Base-by-base conservation (phyloP, 306 rosid genomes). In the Lathyrus oleraceus region DNA sequence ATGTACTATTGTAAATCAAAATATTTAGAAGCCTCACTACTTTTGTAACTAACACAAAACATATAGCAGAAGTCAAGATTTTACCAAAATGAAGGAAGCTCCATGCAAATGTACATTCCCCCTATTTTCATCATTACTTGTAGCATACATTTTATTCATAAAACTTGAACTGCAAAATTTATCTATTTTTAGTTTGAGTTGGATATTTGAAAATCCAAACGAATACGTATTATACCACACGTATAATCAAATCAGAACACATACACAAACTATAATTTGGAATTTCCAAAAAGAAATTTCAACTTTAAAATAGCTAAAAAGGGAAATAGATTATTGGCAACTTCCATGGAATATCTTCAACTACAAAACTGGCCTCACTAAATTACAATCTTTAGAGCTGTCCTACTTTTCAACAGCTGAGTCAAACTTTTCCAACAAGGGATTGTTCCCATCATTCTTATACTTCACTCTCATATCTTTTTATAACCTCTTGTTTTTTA, bases 101-200 rank as follows among this genome's bases (percentile, higher is more conserved):
- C 65, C 78, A 44, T 15, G 35, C 4, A 67, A 61, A 48, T 3
- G 49, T 17, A 61, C 14, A 49, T 53, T 62, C 20, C 65, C 44
- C 38, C 43, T 45, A 27, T 11, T 62, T 65, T 8, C 44, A 44
- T 71, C 70, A 25, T 43, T 48, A 42, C 32, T 43, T 69, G 68
- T 39, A 30, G 47, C 27, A 63, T 59, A 30, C 30, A 64, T 42
- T 13, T 56, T 45, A 61, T 51, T 48, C 65, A 20, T 40, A 48
- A 65, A 60, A 76, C 73, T 75, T 75, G 40, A 76, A 69, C 39
- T 40, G 43, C 48, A 76, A 72, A 56, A 36, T 62, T 11, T 59
- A 43, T 64, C 59, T 43, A 42, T 38, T 15, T 40, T 49, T 63
- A 70, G 68, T 44, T 72, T 43, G 69, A 23, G 78, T 64, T 45